Evolutionary conservation across 805 yeast genomes (phyloP).

Genomic region (Wickerhamomyces chaumierensis): DNA sequence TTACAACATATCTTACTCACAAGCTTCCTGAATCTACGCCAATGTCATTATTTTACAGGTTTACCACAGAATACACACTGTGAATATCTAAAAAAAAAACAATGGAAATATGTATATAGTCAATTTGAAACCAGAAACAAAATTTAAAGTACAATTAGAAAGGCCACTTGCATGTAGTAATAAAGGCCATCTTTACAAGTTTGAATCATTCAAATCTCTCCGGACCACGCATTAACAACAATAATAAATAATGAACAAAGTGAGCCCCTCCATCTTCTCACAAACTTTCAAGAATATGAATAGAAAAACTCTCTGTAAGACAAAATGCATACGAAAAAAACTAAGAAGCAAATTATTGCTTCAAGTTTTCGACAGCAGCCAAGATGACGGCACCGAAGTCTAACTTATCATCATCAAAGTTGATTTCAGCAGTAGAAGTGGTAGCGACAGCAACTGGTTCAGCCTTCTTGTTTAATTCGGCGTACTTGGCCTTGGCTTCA

Average conservation of each 20-base stretch:
- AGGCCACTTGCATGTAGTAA: too few relatives aligned
- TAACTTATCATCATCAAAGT: slow-evolving; percentile 84
- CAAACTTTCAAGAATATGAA: too few relatives aligned
- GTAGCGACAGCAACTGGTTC: slow-evolving; percentile 20
- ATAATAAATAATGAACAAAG: too few relatives aligned
- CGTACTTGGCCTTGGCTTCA: slow-evolving; percentile 85
- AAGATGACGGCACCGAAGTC: slow-evolving; percentile 68
- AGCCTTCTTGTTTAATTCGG: slow-evolving; percentile 43
- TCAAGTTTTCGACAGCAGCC: slow-evolving; percentile 47
- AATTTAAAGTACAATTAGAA: not conserved
- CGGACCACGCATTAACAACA: not conserved
- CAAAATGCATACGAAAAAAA: not conserved
- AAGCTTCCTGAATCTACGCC: too few relatives aligned
- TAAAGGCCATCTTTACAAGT: too few relatives aligned
- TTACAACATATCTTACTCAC: too few relatives aligned
- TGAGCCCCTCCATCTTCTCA: too few relatives aligned
- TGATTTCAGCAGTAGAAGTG: slow-evolving; percentile 34
- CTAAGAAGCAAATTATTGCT: slow-evolving; percentile 13
- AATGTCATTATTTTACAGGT: too few relatives aligned
- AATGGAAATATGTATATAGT: not conserved
- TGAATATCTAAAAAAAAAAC: too few relatives aligned
- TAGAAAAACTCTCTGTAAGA: too few relatives aligned
- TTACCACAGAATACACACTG: too few relatives aligned
- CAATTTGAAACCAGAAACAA: not conserved
- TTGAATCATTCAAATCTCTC: too few relatives aligned